Conservation (phyloP, 1,284 basidiomycete species). For the Salmacisia buchloeana region DNA sequence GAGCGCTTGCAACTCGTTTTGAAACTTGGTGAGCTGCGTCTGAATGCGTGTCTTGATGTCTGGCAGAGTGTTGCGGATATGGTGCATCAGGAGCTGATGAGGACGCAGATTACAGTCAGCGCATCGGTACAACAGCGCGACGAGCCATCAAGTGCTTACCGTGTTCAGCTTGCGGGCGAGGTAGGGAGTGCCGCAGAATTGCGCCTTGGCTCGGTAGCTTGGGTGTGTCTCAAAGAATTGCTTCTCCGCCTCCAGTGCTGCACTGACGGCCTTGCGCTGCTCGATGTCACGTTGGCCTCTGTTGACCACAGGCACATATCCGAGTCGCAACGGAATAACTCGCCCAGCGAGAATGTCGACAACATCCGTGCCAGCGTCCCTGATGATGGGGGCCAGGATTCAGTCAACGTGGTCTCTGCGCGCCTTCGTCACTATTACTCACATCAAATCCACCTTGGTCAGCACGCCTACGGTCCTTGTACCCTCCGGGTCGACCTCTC, state of each 20-base stretch:
- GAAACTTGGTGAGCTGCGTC: conserved; percentile 79
- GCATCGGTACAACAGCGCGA: background rate
- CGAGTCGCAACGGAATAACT: conserved; percentile 81
- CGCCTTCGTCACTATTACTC: conserved; percentile 6
- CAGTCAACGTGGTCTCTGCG: background rate
- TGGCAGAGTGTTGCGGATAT: conserved; percentile 89
- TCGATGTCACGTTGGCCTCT: conserved; percentile 97
- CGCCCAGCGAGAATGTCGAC: conserved; percentile 98
- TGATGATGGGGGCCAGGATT: conserved; percentile 43
- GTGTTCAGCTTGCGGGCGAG: conserved; percentile 93
- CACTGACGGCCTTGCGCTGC: conserved; percentile 68
- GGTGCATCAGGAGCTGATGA: conserved; percentile 82
- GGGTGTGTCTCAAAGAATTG: conserved; percentile 89
- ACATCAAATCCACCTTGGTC: conserved; percentile 97
- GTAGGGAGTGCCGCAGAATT: conserved; percentile 97
- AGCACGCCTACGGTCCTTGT: conserved; percentile 91
- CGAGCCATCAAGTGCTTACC: background rate
- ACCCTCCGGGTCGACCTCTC: conserved; percentile 94
- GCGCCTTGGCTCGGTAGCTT: conserved; percentile 85
- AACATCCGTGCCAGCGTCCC: conserved; percentile 94
- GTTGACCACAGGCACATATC: conserved; percentile 95
- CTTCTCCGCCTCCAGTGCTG: conserved; percentile 81
- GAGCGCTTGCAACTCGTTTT: conserved; percentile 72
- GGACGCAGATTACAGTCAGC: conserved; percentile 5
- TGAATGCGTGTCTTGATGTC: conserved; percentile 93